Evolutionary conservation across 164 flowering plant species (phyloP), one percentile per base, ranked within the genome.

Genomic region (Vitis rupestris): DNA sequence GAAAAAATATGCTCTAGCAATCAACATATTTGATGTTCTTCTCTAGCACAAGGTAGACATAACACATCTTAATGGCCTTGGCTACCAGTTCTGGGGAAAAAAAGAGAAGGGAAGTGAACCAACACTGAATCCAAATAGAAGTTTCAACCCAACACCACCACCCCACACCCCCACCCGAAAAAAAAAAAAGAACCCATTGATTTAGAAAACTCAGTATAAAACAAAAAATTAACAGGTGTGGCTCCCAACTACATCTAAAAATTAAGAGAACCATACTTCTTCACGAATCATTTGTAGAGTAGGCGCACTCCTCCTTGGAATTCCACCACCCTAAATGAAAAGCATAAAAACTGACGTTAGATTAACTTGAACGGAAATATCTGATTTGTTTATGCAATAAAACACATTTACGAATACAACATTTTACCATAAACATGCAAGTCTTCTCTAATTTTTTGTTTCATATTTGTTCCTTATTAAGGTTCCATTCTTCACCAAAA

Each of bases 301-400:
- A 30, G 98, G 99, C 54, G 99, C 99, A 86, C 83, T 93, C 79
- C 97, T 78, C 49, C 98, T 81, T 49, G 97, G 81, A 78, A 95
- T 90, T 78, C 99, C 99, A 70, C 94, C 96, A 70, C 92, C 99
- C 99, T 94, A 57, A 65, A 59, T 37, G 37, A 51, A 27, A 56
- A 51, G 30, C 52, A 58, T 27, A 67, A 23, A 19, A 15, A 27
- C 50, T 17, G 27, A 53, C 8, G 27, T 30, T 10, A 67, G 47
- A 52, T 23, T 23, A 44, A 65, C 47, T 23, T 8, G 9, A 27
- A 65, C 0, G 48, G 8, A 1, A 23, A 23, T 23, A 23, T 23
- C 27, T 23, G 27, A 37, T 37, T 37, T 37, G 44, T 37, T 37
- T 0, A 37, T 37, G 44, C 44, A 37, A 37, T 37, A 37, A 37